These are phyloP conservation scores for Trametes versicolor DNA, from an alignment of 1,284 basidiomycete species.

Conservation along the genomic window DNA sequence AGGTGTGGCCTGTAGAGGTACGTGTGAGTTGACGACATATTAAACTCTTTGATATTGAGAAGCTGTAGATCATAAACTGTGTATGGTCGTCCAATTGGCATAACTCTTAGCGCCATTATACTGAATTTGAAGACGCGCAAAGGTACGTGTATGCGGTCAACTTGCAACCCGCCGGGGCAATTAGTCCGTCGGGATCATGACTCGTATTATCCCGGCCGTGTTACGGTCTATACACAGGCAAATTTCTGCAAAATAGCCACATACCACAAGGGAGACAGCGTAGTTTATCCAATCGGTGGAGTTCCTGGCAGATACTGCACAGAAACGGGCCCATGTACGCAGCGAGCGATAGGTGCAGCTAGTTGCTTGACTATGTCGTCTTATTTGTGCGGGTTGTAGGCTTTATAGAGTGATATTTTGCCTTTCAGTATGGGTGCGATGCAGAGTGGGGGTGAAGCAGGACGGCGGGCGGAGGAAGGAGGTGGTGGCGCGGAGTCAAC, in stretches of 20 bases:
- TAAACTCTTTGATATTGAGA: too few relatives aligned
- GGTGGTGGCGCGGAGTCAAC: slow-evolving; percentile 11
- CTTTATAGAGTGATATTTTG: neutral
- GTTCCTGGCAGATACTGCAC: slow-evolving; percentile 32
- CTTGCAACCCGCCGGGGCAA: neutral
- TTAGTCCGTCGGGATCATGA: neutral
- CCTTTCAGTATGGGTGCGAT: neutral
- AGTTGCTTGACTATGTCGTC: neutral
- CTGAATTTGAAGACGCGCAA: too few relatives aligned
- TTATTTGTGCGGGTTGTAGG: neutral
- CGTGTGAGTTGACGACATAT: too few relatives aligned
- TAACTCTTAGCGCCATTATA: too few relatives aligned
- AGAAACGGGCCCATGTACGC: slow-evolving; percentile 6
- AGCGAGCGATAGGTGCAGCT: neutral
- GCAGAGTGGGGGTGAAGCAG: neutral
- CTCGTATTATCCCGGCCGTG: too few relatives aligned
- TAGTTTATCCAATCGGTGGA: slow-evolving; percentile 10
- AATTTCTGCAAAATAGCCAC: neutral
- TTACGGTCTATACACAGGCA: neutral
- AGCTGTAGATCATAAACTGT: too few relatives aligned
- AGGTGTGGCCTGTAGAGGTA: slow-evolving; percentile 7
- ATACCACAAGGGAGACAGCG: slow-evolving; percentile 28
- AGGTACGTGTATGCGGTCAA: too few relatives aligned
- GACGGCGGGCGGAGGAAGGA: neutral
- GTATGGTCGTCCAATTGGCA: too few relatives aligned